Conservation (phyloP, 345 rosid genomes). For the Camelina laxa region DNA sequence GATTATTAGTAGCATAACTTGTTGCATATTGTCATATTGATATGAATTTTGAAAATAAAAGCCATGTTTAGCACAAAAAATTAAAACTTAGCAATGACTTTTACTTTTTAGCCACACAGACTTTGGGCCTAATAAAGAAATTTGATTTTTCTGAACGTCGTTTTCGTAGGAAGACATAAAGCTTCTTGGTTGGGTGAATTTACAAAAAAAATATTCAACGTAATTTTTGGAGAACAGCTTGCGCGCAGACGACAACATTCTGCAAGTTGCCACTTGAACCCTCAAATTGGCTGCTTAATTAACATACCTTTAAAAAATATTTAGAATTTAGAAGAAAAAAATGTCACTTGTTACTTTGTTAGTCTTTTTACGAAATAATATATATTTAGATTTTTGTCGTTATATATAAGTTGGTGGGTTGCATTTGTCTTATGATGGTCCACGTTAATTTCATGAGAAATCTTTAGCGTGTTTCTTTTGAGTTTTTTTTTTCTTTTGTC, state of each 20-base stretch:
- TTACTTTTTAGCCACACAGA: neutral
- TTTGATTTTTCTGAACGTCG: slow-evolving; percentile 15
- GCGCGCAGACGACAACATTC: slow-evolving; percentile 19
- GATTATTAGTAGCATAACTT: neutral
- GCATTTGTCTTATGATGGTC: slow-evolving; percentile 29
- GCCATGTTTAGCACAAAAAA: neutral
- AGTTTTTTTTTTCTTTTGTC: slow-evolving; percentile 14
- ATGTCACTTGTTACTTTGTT: slow-evolving; percentile 29
- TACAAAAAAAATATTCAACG: slow-evolving; percentile 30
- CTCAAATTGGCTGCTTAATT: slow-evolving; percentile 39
- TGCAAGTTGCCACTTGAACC: slow-evolving; percentile 35
- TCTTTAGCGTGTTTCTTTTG: slow-evolving; percentile 40
- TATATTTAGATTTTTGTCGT: slow-evolving; percentile 31
- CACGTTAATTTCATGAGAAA: slow-evolving; percentile 41
- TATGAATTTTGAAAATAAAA: neutral
- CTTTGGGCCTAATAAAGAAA: neutral
- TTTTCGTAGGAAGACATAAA: slow-evolving; percentile 39
- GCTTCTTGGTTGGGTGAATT: slow-evolving; percentile 42
- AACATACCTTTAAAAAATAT: slow-evolving; percentile 7
- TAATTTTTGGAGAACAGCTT: slow-evolving; percentile 41
- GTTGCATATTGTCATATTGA: neutral
- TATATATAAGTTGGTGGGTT: slow-evolving; percentile 32
- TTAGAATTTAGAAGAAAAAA: neutral
- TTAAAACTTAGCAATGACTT: neutral
- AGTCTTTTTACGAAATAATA: slow-evolving; percentile 14